Evolutionary conservation across 1,284 basidiomycete genomes (phyloP), one percentile per base, ranked within the genome.

Genomic region (Tylopilus sp.): DNA sequence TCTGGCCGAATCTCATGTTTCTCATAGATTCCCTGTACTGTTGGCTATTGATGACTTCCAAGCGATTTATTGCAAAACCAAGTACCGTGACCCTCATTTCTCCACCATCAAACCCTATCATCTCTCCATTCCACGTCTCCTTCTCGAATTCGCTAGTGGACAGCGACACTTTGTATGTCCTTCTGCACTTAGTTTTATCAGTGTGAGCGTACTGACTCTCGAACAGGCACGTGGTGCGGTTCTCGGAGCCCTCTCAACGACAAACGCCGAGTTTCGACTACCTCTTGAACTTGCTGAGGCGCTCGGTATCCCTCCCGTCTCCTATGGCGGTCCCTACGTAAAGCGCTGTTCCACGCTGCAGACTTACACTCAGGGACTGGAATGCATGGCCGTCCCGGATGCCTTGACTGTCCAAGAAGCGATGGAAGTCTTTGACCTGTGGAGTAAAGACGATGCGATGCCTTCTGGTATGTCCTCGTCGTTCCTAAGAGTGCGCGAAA

Each of bases 41-140:
- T 70, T 96, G 25, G 93, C 92, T 0, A 71, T 97, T 1, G 95
- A 97, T 61, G 91, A 95, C 57, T 82, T 87, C 59, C 93, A 97
- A 64, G 77, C 88, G 0, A 71, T 97, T 29, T 95, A 91, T 65
- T 73, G 78, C 59, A 77, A 76, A 41, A 81, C 86, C 0, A 66
- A 74, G 16, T 97, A 97, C 72, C 81, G 84, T 35, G 84, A 92
- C 51, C 88, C 91, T 2, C 84, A 88, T 46, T 94, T 84, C 67
- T 71, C 75, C 10, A 60, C 71, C 6, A 80, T 97, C 48, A 81
- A 88, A 56, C 71, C 89, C 0, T 92, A 88, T 63, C 86, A 96
- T 61, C 76, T 98, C 4, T 86, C 88, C 9, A 70, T 92, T 18
- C 91, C 94, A 0, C 79, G 92, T 9, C 63, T 91, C 21, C 69